Conservation (phyloP, 345 rosid genomes). For the Ceriops decandra region DNA sequence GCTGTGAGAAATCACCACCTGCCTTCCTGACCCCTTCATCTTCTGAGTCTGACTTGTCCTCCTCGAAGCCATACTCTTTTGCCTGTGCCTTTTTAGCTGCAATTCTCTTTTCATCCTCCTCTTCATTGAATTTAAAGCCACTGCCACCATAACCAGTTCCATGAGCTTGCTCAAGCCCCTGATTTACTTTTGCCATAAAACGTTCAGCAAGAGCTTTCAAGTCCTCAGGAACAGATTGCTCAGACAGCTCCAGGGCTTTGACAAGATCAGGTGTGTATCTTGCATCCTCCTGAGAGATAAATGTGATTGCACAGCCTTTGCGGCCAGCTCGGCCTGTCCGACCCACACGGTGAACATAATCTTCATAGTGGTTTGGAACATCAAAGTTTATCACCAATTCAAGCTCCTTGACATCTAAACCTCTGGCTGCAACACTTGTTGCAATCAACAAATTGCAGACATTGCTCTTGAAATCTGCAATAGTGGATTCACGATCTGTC, state of each 20-base stretch:
- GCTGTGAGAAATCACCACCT: constrained; percentile 75
- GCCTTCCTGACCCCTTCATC: constrained; percentile 90
- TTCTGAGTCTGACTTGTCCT: constrained; percentile 92
- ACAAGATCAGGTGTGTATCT: constrained; percentile 96
- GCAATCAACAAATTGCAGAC: constrained; percentile 89
- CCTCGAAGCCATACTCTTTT: constrained; percentile 93
- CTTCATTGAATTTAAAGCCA: constrained; percentile 96
- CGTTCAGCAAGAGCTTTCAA: constrained; percentile 81
- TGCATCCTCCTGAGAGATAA: constrained; percentile 84
- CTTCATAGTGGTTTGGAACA: constrained; percentile 93
- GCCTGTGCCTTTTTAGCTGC: constrained; percentile 98
- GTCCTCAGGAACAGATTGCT: constrained; percentile 91
- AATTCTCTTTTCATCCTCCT: constrained; percentile 89
- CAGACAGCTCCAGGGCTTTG: constrained; percentile 91
- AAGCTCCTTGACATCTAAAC: constrained; percentile 94
- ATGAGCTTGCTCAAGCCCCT: constrained; percentile 93
- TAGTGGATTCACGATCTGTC: constrained; percentile 88
- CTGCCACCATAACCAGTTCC: constrained; percentile 98
- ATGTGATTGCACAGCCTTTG: constrained; percentile 92
- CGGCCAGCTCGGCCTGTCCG: constrained; percentile 97
- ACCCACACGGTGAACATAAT: constrained; percentile 96
- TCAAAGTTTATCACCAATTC: constrained; percentile 88
- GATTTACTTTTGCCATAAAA: constrained; percentile 88
- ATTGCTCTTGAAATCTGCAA: constrained; percentile 85
- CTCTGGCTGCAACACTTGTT: constrained; percentile 94